Evolutionary conservation across 1,284 basidiomycete species (phyloP).

Genomic region (Pisolithus thermaeus): DNA sequence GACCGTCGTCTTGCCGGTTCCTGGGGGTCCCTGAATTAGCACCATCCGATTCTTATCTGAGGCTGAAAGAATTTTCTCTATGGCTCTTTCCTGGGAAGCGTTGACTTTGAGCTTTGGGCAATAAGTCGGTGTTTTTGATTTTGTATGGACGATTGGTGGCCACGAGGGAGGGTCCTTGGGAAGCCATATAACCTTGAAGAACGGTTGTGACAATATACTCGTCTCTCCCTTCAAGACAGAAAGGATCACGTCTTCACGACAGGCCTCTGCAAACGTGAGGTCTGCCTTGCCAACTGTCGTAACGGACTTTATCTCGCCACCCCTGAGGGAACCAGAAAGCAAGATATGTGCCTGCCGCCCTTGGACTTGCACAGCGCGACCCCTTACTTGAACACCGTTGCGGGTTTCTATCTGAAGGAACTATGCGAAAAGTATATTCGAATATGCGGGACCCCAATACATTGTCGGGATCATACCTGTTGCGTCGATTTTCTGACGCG

Average conservation of each 20-base stretch:
- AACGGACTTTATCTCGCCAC: constrained; percentile 23
- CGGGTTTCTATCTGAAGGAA: neutral
- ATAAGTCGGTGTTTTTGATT: neutral
- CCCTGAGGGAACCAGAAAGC: constrained; percentile 17
- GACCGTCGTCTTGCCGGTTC: constrained; percentile 35
- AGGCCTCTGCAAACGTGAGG: constrained; percentile 37
- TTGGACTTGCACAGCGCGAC: constrained; percentile 3
- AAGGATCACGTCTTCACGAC: constrained; percentile 32
- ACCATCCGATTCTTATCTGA: constrained; percentile 38
- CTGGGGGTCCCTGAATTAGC: constrained; percentile 54
- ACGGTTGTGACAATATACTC: constrained; percentile 35
- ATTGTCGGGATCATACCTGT: constrained; percentile 29
- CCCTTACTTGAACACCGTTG: too few species aligned
- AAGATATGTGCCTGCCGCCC: constrained; percentile 24
- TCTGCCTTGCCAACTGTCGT: constrained; percentile 41
- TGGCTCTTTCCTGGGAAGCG: constrained; percentile 34
- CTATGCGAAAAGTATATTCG: neutral
- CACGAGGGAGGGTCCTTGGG: constrained; percentile 12
- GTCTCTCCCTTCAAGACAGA: constrained; percentile 30
- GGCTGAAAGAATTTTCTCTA: constrained; percentile 32
- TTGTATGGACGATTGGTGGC: constrained; percentile 1
- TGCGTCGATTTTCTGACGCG: constrained; percentile 24
- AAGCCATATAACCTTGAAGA: constrained; percentile 42
- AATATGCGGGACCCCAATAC: neutral
- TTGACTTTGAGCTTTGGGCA: constrained; percentile 26